A percentile compares a stretch with the other conserved stretches of the same genome.
Evolutionary conservation across 345 rosid species (phyloP).

Genomic region (Eutrema heterophyllum): DNA sequence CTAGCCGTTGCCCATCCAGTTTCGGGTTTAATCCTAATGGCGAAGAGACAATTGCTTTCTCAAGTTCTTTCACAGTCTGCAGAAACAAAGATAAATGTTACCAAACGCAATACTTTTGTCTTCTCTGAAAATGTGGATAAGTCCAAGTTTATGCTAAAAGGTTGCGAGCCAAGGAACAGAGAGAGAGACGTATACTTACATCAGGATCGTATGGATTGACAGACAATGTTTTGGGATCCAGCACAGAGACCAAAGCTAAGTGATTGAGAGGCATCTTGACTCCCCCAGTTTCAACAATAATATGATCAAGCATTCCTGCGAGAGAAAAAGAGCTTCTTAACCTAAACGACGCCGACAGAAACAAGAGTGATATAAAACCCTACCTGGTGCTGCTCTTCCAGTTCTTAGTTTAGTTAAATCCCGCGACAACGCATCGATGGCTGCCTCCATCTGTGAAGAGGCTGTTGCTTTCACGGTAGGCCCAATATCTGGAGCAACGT

Average conservation of each 20-base stretch:
- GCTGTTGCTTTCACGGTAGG: constrained; percentile 62
- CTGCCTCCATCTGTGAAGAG: constrained; percentile 85
- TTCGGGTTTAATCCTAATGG: constrained; percentile 88
- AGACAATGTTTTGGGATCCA: constrained; percentile 82
- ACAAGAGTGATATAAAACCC: background rate
- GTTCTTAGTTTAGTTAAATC: constrained; percentile 80
- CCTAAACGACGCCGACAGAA: background rate
- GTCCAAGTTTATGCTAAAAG: too few relatives aligned
- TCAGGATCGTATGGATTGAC: constrained; percentile 89
- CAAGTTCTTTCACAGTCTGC: constrained; percentile 77
- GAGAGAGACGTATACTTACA: constrained; percentile 38
- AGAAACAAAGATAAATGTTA: constrained; percentile 1
- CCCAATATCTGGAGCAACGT: constrained; percentile 54
- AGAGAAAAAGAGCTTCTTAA: background rate
- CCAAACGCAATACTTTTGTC: background rate
- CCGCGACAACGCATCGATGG: constrained; percentile 63
- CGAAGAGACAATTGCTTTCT: constrained; percentile 80
- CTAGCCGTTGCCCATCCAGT: constrained; percentile 71
- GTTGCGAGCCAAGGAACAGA: too few relatives aligned
- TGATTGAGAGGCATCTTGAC: constrained; percentile 78
- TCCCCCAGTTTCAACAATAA: constrained; percentile 71
- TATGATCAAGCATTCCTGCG: constrained; percentile 94
- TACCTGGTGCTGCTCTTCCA: constrained; percentile 87
- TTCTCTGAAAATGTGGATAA: too few relatives aligned
- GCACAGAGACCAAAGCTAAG: constrained; percentile 78